Conservation (phyloP, 1,284 basidiomycete genomes). For the Phellinidium pouzarii region DNA sequence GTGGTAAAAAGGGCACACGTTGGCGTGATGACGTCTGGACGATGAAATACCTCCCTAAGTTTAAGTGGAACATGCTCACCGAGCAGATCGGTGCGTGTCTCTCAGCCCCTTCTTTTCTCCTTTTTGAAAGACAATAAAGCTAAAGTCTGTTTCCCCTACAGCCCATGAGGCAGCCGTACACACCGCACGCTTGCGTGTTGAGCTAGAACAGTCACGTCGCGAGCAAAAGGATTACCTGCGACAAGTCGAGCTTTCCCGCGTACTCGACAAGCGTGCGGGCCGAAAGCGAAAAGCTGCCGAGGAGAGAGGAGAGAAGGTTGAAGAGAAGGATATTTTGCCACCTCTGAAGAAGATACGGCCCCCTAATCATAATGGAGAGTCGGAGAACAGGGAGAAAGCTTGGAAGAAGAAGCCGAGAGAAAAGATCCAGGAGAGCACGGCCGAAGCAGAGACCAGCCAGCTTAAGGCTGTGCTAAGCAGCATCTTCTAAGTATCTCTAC, state of each 20-base stretch:
- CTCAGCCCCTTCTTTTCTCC: slow-evolving; percentile 3
- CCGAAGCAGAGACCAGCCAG: slow-evolving; percentile 25
- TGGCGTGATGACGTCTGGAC: slow-evolving; percentile 99
- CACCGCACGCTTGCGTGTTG: slow-evolving; percentile 81
- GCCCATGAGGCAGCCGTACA: slow-evolving; percentile 92
- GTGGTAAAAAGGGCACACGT: slow-evolving; percentile 84
- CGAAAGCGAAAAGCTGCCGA: slow-evolving; percentile 42
- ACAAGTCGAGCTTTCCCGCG: slow-evolving; percentile 93
- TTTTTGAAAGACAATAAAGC: slow-evolving; percentile 3
- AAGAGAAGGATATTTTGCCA: slow-evolving; percentile 43
- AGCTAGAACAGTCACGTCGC: slow-evolving; percentile 80
- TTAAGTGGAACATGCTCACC: slow-evolving; percentile 99
- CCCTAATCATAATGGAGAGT: slow-evolving; percentile 15
- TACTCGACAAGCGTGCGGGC: slow-evolving; percentile 80
- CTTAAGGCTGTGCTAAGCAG: slow-evolving; percentile 46
- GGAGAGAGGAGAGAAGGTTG: slow-evolving; percentile 24
- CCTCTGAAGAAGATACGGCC: slow-evolving; percentile 26
- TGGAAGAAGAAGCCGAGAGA: slow-evolving; percentile 28
- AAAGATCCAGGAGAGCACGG: slow-evolving; percentile 21
- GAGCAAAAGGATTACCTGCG: slow-evolving; percentile 93
- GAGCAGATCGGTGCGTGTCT: slow-evolving; percentile 88
- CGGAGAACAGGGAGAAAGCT: slow-evolving; percentile 22
- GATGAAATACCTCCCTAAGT: slow-evolving; percentile 96
- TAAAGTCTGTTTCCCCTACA: slow-evolving; percentile 33
- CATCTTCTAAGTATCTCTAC: slow-evolving; percentile 38